Evolutionary conservation across 495 filamentous ascomycete species (phyloP).

Genomic region (Xylaria nigripes): DNA sequence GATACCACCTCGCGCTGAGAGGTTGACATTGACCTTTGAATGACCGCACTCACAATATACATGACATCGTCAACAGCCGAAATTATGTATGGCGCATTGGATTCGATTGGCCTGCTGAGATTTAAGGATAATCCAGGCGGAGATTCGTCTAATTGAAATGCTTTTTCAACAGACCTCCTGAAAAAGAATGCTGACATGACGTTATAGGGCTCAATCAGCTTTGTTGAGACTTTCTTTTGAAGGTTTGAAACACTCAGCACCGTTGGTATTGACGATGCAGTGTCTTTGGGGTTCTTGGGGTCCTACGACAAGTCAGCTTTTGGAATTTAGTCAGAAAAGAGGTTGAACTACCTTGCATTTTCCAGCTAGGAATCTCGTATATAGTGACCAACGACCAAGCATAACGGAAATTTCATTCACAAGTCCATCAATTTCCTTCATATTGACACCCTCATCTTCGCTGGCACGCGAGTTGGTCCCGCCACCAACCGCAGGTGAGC

Average conservation of each 20-base stretch:
- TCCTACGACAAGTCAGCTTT: conserved; percentile 30
- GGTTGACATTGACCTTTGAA: conserved; percentile 77
- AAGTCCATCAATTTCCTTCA: conserved; percentile 85
- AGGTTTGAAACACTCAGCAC: conserved; percentile 70
- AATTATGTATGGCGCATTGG: conserved; percentile 82
- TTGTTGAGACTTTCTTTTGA: conserved; percentile 61
- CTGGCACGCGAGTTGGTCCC: conserved; percentile 40
- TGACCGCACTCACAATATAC: conserved; percentile 93
- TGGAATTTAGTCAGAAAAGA: background rate
- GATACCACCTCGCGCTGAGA: conserved; percentile 67
- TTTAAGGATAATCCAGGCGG: conserved; percentile 71
- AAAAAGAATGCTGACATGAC: conserved; percentile 91
- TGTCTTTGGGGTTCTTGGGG: conserved; percentile 35
- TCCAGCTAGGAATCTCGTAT: conserved; percentile 76
- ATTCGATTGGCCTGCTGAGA: conserved; percentile 54
- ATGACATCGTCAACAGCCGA: conserved; percentile 97
- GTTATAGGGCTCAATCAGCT: conserved; percentile 71
- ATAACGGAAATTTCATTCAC: conserved; percentile 82
- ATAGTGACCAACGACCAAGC: conserved; percentile 89
- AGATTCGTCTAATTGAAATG: conserved; percentile 96
- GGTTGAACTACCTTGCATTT: conserved; percentile 58
- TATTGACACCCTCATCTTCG: conserved; percentile 88
- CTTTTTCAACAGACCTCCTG: conserved; percentile 89
- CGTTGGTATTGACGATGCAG: conserved; percentile 50
- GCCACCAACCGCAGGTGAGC: conserved; percentile 59